phyloP scores from a whole-genome alignment of 352 stramenopile species.

The Phytophthora cactorum region DNA sequence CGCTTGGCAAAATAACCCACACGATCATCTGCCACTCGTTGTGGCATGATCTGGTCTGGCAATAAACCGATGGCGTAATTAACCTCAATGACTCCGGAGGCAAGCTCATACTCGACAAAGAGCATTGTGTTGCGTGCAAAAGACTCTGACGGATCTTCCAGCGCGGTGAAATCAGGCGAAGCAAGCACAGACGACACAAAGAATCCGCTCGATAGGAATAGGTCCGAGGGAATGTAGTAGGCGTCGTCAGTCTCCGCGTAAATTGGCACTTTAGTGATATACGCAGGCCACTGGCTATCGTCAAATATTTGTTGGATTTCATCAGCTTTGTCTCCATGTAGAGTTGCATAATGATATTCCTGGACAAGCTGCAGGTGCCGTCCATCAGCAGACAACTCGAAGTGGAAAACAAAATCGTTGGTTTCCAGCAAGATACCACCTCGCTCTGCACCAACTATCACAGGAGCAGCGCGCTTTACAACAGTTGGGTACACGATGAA shows the following conservation, averaged over 20 bases:
- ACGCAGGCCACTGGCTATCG: constrained; percentile 70
- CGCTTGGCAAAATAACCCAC: constrained; percentile 82
- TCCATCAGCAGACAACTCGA: constrained; percentile 45
- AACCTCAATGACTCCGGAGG: constrained; percentile 57
- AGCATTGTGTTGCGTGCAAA: constrained; percentile 80
- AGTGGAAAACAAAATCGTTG: constrained; percentile 73
- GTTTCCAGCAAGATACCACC: constrained; percentile 68
- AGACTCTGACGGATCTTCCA: constrained; percentile 46
- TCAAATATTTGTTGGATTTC: constrained; percentile 66
- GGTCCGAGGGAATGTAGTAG: constrained; percentile 55
- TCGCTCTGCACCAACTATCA: constrained; percentile 46
- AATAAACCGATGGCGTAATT: constrained; percentile 80
- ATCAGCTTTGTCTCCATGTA: constrained; percentile 42
- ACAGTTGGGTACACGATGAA: constrained; percentile 81
- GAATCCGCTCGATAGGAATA: constrained; percentile 77
- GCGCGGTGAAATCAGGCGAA: constrained; percentile 25
- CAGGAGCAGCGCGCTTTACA: constrained; percentile 57
- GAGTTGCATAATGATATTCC: constrained; percentile 59
- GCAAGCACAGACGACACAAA: constrained; percentile 64
- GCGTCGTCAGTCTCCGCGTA: constrained; percentile 64
- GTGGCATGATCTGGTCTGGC: constrained; percentile 58
- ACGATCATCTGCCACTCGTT: constrained; percentile 73
- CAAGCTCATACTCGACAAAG: constrained; percentile 77
- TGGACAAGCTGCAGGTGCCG: constrained; percentile 56
- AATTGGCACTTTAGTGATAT: constrained; percentile 59